phyloP scores from a whole-genome alignment of 345 rosid species.

The Psidium guajava region DNA sequence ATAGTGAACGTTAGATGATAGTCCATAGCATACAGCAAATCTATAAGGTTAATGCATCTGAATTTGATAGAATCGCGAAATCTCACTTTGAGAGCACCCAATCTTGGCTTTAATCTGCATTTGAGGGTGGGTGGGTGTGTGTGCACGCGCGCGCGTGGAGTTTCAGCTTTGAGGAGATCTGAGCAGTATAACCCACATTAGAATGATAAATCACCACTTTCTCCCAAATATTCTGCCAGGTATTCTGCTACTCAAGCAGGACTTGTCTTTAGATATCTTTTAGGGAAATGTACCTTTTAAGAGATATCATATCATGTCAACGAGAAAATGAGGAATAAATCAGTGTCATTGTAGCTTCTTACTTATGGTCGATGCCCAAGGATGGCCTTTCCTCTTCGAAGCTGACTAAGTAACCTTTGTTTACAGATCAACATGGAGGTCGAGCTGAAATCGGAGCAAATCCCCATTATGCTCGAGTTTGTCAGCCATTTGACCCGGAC shows the following conservation, averaged over 20 bases:
- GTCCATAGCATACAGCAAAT: not conserved
- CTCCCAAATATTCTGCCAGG: not conserved
- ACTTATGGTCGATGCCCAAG: not conserved
- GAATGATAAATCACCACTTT: not conserved
- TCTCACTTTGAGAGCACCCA: not conserved
- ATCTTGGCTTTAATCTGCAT: not conserved
- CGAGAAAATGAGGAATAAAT: not conserved
- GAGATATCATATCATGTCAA: not conserved
- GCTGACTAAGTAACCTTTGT: not conserved
- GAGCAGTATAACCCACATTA: not conserved
- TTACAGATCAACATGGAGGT: conserved; percentile 76
- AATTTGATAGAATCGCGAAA: not conserved
- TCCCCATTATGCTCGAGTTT: conserved; percentile 57
- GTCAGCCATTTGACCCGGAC: conserved; percentile 53
- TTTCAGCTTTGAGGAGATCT: not conserved
- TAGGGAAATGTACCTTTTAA: not conserved
- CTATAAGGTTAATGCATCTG: not conserved
- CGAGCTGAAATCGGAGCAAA: conserved; percentile 25
- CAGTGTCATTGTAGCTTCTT: not conserved
- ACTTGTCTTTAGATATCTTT: not conserved
- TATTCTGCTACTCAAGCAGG: not conserved
- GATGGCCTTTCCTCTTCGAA: not conserved
- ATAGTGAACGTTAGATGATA: not conserved
- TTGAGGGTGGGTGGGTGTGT: not conserved
- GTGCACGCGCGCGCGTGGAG: not conserved